These are phyloP conservation scores for Diospyros kaki DNA, from an alignment of 148 eudicot genomes.

Conservation along the genomic window DNA sequence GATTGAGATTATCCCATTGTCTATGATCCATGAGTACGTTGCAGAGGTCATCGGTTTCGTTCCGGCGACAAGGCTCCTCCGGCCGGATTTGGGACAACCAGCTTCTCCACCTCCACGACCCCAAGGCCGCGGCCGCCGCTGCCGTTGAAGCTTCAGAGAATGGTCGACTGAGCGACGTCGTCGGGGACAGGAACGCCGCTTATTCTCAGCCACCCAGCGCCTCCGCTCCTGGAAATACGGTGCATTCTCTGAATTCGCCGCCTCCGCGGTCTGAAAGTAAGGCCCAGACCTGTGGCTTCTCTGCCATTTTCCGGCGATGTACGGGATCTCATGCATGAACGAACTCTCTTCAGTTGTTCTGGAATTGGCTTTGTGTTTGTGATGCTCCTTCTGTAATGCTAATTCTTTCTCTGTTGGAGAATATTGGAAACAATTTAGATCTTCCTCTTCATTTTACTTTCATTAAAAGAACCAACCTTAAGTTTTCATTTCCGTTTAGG, in stretches of 20 bases:
- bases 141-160: background rate
- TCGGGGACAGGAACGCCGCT: background rate
- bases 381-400: no score
- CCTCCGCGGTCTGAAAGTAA: constrained; percentile 14
- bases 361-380: no score
- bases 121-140: constrained; percentile 1
- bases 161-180: background rate
- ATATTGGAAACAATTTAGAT: no score
- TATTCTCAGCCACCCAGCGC: background rate
- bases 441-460: no score
- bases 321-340: constrained; percentile 10
- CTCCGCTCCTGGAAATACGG: background rate
- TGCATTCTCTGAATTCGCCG: background rate
- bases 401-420: no score
- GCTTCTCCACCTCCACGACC: background rate
- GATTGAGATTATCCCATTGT: background rate
- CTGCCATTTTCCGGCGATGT: constrained; percentile 31
- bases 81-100: constrained; percentile 37
- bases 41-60: constrained; percentile 43
- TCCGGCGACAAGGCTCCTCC: constrained; percentile 51
- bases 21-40: constrained; percentile 29
- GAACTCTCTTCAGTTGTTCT: background rate
- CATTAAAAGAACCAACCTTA: no score
- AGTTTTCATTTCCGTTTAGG: no score
- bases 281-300: constrained; percentile 11